Evolutionary conservation across 2,329 filamentous ascomycete genomes (phyloP), one percentile per base, ranked within the genome.

Genomic region (Cadophora sp.): DNA sequence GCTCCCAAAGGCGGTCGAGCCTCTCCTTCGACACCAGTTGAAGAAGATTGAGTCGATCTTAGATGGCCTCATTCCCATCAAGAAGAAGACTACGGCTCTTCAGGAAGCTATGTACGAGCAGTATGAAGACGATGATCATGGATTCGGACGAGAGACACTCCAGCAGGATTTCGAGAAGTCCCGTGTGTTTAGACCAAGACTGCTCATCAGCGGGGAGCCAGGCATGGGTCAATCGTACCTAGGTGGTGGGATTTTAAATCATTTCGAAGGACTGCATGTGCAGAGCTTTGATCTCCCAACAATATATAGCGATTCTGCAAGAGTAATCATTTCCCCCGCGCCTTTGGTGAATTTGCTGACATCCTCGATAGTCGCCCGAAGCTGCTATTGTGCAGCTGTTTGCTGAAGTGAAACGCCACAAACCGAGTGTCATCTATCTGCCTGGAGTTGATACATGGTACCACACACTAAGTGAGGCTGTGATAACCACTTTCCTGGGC

Each of bases 171-270:
- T 99, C 78, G 94, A 98, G 75, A 90, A 88, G 61, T 92, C 92
- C 26, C 89, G 95, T 46, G 87, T 97, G 27, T 99, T 97, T 82
- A 87, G 96, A 22, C 97, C 96, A 9, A 87, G 96, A 55, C 84
- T 98, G 64, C 85, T 99, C 34, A 91, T 99, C 66, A 87, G 89
- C 51, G 96, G 96, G n/a, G 79, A 85, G 11, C 84, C 89, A 55
- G 96, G 96, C 11, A 98, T 98, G 95, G 96, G 97, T 0, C 97
- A 99, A 78, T 88, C 90, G 60, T 97, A 99, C 75, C 83, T 99
- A 48, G 90, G 93, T 34, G 90, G 91, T 59, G 96, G 95, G 5
- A 83, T 98, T 62, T 83, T 98, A 71, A 93, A 97, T 79, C 90
- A 97, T 77, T 91, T 99, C 65, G 96, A 99, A 80, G 93, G 94